These are phyloP conservation scores for Hydrangea macrophylla DNA, from an alignment of 148 eudicot genomes.

Conservation along the genomic window DNA sequence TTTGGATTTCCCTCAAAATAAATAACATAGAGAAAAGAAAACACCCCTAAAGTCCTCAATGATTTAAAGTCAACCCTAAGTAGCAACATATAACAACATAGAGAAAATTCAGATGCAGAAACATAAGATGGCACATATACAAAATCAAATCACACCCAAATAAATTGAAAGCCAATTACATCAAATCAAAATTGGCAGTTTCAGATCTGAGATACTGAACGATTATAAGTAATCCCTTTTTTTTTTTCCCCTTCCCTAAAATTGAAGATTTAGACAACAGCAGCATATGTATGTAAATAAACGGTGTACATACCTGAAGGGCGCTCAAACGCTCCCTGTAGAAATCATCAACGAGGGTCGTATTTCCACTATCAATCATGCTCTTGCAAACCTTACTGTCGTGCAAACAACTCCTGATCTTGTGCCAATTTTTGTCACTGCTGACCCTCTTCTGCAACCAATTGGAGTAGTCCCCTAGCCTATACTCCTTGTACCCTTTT, in stretches of 20 bases:
- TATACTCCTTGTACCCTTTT: conserved; percentile 77
- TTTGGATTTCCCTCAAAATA: too few relatives aligned
- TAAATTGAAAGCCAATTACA: neutral
- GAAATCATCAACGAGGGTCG: conserved; percentile 31
- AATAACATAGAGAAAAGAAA: too few relatives aligned
- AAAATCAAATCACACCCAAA: neutral
- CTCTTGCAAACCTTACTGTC: conserved; percentile 71
- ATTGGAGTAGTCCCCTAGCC: conserved; percentile 68
- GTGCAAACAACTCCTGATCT: conserved; percentile 61
- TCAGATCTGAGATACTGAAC: neutral
- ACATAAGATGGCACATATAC: neutral
- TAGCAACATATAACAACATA: too few relatives aligned
- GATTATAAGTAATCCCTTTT: neutral
- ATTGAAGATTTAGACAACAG: neutral
- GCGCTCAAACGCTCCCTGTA: conserved; percentile 46
- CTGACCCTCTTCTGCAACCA: conserved; percentile 81
- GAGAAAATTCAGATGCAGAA: neutral
- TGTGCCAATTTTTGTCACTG: conserved; percentile 49
- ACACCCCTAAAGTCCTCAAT: too few relatives aligned
- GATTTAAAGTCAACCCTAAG: too few relatives aligned
- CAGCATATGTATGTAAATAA: neutral
- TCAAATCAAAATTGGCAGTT: neutral
- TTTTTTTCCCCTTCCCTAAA: too few relatives aligned
- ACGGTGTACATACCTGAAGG: conserved; percentile 48
- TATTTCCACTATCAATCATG: conserved; percentile 23